phyloP scores from a whole-genome alignment of 1,139 yeast genomes.

The Yamadazyma songkhlaensis region DNA sequence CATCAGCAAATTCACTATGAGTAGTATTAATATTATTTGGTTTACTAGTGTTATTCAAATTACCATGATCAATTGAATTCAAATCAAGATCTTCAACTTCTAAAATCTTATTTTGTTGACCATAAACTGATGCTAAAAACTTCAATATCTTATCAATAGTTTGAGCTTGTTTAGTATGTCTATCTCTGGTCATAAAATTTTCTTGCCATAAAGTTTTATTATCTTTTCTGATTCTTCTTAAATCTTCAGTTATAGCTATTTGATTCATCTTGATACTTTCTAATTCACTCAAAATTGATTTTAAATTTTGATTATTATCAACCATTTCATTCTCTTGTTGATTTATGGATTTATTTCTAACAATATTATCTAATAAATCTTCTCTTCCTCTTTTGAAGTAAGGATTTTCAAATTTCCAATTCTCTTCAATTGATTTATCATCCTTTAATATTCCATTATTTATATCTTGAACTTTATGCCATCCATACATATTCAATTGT shows the following conservation, averaged over 20 bases:
- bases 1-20: conserved; percentile 6
- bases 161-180: conserved; percentile 81
- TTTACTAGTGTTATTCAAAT: conserved; percentile 5
- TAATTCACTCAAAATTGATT: conserved; percentile 63
- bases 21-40: conserved; percentile 4
- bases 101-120: conserved; percentile 55
- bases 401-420: conserved; percentile 82
- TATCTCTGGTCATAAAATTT: conserved; percentile 75
- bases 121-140: conserved; percentile 81
- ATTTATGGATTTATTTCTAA: conserved; percentile 41
- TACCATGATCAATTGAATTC: conserved; percentile 6
- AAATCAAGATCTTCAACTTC: conserved; percentile 24
- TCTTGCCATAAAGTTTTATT: conserved; percentile 92
- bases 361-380: conserved; percentile 72
- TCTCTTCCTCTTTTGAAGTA: conserved; percentile 68
- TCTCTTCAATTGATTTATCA: conserved; percentile 45
- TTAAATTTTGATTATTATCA: conserved; percentile 45
- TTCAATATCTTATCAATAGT: conserved; percentile 85
- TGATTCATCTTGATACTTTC: conserved; percentile 79
- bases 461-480: conserved; percentile 91
- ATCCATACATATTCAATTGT: conserved; percentile 95
- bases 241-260: conserved; percentile 75
- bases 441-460: conserved; percentile 63
- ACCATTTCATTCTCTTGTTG: conserved; percentile 36
- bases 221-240: conserved; percentile 78